phyloP scores from a whole-genome alignment of 2,329 filamentous ascomycete genomes.

The Penicillium verrucosum region DNA sequence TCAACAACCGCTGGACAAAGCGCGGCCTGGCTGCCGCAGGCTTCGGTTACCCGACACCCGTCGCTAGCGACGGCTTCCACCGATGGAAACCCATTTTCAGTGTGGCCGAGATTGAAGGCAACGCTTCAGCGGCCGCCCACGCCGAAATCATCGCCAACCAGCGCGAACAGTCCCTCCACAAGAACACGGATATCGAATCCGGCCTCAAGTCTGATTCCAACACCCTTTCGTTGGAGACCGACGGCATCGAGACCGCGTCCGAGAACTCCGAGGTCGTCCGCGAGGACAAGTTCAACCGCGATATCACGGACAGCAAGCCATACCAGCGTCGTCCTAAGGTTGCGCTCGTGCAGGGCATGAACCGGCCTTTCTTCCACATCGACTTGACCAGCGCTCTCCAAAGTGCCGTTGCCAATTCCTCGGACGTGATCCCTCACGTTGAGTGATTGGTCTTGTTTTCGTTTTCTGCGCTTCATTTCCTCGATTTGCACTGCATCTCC shows the following conservation, averaged over 20 bases:
- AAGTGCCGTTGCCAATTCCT: constrained; percentile 76
- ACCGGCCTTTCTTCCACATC: constrained; percentile 88
- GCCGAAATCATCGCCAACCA: constrained; percentile 65
- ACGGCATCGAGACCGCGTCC: constrained; percentile 28
- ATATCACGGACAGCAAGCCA: constrained; percentile 49
- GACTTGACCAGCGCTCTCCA: constrained; percentile 87
- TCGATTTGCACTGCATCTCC: not conserved
- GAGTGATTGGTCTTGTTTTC: not conserved
- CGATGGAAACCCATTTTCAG: constrained; percentile 95
- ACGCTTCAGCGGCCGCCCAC: constrained; percentile 63
- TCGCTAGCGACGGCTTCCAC: constrained; percentile 53
- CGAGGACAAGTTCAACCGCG: constrained; percentile 44
- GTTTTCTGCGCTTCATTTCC: not conserved
- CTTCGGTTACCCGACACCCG: constrained; percentile 73
- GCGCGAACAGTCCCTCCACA: constrained; percentile 34
- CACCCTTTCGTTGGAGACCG: constrained; percentile 31
- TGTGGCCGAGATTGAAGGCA: constrained; percentile 79
- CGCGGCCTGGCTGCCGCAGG: constrained; percentile 81
- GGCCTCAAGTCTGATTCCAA: constrained; percentile 30
- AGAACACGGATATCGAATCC: constrained; percentile 32
- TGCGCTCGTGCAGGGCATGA: constrained; percentile 77
- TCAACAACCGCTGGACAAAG: constrained; percentile 94
- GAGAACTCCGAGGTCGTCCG: constrained; percentile 28
- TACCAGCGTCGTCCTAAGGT: constrained; percentile 42
- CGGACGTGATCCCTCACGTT: constrained; percentile 36